Evolutionary conservation across 345 rosid genomes (phyloP), one percentile per base, ranked within the genome.

Genomic region (Alliaria petiolata): DNA sequence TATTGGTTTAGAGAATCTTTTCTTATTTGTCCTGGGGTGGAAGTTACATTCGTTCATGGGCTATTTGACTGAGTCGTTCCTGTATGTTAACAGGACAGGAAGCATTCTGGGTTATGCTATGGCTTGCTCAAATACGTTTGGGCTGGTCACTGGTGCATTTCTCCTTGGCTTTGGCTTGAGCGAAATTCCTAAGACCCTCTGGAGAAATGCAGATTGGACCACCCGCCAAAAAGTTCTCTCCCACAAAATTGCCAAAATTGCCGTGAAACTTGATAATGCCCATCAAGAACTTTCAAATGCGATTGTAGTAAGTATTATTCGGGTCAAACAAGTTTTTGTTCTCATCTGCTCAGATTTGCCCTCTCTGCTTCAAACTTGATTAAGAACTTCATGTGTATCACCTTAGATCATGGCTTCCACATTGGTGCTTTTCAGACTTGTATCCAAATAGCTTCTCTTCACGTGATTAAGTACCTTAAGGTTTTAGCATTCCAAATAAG

Each of bases 41-140:
- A 67, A 40, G 20, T 49, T 49, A 59, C 30, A 19, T 66, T 74
- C 10, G 12, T 52, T 44, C 4, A 5, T 33, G 44, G 10, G 35
- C 7, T 36, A 10, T 28, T 39, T 63, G 62, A 62, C 14, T 52
- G 44, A 49, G 40, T 49, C 42, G 1, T 63, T 70, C 55, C 40
- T 70, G 43, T 70, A 10, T 42, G 53, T 42, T 64, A 22, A 76
- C 44, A 90, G 98, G 86, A 79, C 40, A 9, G 87, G 83, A 60
- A 79, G 80, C 72, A 77, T 95, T 81, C 81, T 90, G 62, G 99
- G 96, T 66, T 81, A 92, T 63, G 99, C 98, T 72, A 95, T 95
- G 97, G 99, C 91, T 31, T 90, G 95, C 74, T 92, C 99, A 46
- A 95, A 95, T 81, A 92, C 99, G n/a, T 95, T 95, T 85, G 99